Evolutionary conservation across 176 grass and related monocot species (phyloP).

Genomic region (Aegilops sharonensis): DNA sequence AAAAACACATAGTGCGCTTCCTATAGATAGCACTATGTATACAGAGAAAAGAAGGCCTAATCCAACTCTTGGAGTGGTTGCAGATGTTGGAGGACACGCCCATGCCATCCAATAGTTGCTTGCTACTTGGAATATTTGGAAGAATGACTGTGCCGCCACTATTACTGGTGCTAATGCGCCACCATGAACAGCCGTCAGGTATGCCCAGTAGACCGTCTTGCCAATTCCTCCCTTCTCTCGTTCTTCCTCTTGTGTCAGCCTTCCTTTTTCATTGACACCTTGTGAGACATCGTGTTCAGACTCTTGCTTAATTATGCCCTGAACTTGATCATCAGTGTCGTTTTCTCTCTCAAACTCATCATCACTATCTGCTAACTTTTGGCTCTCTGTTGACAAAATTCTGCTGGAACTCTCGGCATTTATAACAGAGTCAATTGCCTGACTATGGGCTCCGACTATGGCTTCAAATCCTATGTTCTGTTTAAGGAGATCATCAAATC

Average conservation of each 20-base stretch:
- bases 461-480: constrained; percentile 88
- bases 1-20: constrained; percentile 67
- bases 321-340: constrained; percentile 39
- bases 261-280: constrained; percentile 68
- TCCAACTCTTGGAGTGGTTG: constrained; percentile 47
- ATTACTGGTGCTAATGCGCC: constrained; percentile 76
- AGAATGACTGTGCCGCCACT: constrained; percentile 63
- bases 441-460: constrained; percentile 88
- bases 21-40: constrained; percentile 66
- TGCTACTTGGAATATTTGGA: constrained; percentile 79
- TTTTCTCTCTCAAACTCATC: constrained; percentile 52
- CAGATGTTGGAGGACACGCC: constrained; percentile 66
- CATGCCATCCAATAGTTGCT: constrained; percentile 99
- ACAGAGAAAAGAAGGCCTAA: constrained; percentile 63
- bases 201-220: constrained; percentile 84
- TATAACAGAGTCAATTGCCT: constrained; percentile 83
- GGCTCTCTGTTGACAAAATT: constrained; percentile 28
- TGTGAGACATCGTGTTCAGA: constrained; percentile 66
- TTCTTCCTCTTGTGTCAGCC: constrained; percentile 92
- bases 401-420: constrained; percentile 87
- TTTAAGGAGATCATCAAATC: constrained; percentile 78
- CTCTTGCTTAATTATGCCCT: constrained; percentile 82
- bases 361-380: constrained; percentile 39
- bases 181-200: constrained; percentile 69
- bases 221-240: constrained; percentile 83